Base-by-base conservation (phyloP, 2,329 filamentous ascomycete species). In the Diaporthe velutina region DNA sequence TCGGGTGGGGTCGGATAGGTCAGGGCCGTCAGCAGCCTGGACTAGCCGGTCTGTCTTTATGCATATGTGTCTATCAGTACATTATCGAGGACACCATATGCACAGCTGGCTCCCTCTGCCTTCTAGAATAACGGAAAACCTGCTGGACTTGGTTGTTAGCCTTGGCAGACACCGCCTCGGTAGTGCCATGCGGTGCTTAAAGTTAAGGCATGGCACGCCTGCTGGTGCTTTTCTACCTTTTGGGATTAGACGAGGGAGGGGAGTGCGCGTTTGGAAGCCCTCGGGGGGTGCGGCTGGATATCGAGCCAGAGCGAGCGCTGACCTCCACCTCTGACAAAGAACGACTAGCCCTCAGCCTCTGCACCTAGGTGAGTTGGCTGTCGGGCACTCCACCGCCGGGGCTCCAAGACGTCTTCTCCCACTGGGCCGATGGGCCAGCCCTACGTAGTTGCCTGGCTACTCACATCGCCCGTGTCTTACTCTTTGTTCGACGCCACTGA, bases 111-210 rank as follows among this genome's bases (percentile, higher is more conserved):
- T 17, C 30, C 61, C 22, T 52, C 42, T 35, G 10, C 22, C 64
- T 68, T 68, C 64, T 68, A 54, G 64, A 68, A 68, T 4, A 9
- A 28, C 9, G 33, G 64, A 40, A 68, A 52, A 54, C 33, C 64
- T 52, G 45, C 30, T 52, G 19, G 48, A 17, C 22, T 54, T 25
- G 64, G 30, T 25, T 52, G 45, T 13, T 25, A 19, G 30, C 19
- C 45, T 67, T 54, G 64, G 60, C 64, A 67, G 4, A 30, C 22
- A n/a, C n/a, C n/a, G 64, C n/a, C 33, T 22, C 48, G 48, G 48
- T 68, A 54, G 64, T 17, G 64, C 64, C 64, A 67, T 52, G 60
- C 28, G 25, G 40, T 66, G 30, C 45, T 67, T 22, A 40, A 54
- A n/a, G 33, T 68, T 22, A 68, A 68, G 40, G 33, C 22, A 38